Percentiles rank a stretch among this genome's conserved stretches.
Conservation (phyloP, 768 basidiomycete species). For the Tephrocybe sp. region DNA sequence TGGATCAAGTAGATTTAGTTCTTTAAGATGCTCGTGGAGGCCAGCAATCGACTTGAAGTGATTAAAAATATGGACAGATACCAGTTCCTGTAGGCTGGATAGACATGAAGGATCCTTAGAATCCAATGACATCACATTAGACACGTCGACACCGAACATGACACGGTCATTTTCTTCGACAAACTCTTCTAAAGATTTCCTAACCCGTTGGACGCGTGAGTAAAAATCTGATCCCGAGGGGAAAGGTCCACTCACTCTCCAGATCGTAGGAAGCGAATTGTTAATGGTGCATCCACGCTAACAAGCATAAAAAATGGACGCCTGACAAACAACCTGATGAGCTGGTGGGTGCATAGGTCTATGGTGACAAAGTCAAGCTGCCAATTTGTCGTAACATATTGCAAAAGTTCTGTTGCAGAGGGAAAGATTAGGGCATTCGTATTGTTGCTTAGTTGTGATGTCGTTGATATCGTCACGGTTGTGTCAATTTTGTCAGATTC, state of each 20-base stretch:
- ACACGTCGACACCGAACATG: constrained; percentile 49
- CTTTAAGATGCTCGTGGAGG: constrained; percentile 62
- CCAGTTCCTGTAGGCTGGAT: constrained; percentile 39
- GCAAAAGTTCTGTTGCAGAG: constrained; percentile 54
- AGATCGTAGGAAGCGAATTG: constrained; percentile 62
- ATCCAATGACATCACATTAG: constrained; percentile 12
- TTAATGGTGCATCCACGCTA: constrained; percentile 77
- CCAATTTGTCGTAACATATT: constrained; percentile 83
- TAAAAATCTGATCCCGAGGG: neutral
- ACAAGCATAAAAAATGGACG: constrained; percentile 91
- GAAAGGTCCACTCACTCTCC: constrained; percentile 38
- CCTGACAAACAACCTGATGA: constrained; percentile 70
- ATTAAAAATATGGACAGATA: constrained; percentile 63
- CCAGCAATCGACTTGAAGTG: constrained; percentile 51
- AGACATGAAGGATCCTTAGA: constrained; percentile 18
- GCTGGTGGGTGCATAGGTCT: constrained; percentile 54
- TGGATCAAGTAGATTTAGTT: constrained; percentile 63
- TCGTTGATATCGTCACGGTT: neutral
- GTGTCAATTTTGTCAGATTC: too few relatives aligned
- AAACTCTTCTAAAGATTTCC: constrained; percentile 65
- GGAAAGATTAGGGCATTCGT: constrained; percentile 37
- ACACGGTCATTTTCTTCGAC: constrained; percentile 66
- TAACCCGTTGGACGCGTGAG: neutral
- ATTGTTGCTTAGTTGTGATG: neutral
- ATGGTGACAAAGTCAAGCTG: constrained; percentile 73